phyloP scores from a whole-genome alignment of 306 rosid genomes.

The Clitoria ternatea region DNA sequence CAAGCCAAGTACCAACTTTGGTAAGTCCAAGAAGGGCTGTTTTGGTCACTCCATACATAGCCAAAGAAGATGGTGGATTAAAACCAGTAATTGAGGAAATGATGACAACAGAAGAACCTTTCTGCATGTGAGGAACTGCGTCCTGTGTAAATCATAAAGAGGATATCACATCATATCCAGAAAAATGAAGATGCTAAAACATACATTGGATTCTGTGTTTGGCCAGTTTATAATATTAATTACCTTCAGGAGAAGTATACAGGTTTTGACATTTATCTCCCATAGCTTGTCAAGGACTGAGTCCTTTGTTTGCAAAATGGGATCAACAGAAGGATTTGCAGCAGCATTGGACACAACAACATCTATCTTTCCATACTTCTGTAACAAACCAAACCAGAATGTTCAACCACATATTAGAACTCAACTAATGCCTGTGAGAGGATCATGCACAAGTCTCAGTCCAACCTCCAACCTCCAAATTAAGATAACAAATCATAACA shows the following conservation, averaged over 20 bases:
- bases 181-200: not conserved
- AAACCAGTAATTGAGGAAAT: conserved; percentile 80
- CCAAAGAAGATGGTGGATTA: conserved; percentile 71
- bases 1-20: conserved; percentile 48
- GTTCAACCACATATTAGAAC: conserved; percentile 17
- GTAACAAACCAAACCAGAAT: conserved; percentile 37
- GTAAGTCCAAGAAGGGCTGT: conserved; percentile 94
- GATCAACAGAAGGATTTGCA: conserved; percentile 72
- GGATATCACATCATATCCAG: not conserved
- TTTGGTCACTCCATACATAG: conserved; percentile 99
- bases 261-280: conserved; percentile 96
- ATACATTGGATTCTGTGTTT: not conserved
- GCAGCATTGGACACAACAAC: conserved; percentile 95
- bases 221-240: not conserved
- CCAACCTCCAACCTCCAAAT: conserved; percentile 1
- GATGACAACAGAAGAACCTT: conserved; percentile 77
- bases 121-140: conserved; percentile 65
- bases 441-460: conserved; percentile 1
- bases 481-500: conserved; percentile 3
- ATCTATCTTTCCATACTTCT: conserved; percentile 89
- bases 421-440: not conserved
- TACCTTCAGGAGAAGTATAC: conserved; percentile 87
- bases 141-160: conserved; percentile 47
- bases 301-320: conserved; percentile 62
- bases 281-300: conserved; percentile 85